These are phyloP conservation scores for Stylonectria norvegica DNA, from an alignment of 2,329 filamentous ascomycete genomes.

Conservation along the genomic window DNA sequence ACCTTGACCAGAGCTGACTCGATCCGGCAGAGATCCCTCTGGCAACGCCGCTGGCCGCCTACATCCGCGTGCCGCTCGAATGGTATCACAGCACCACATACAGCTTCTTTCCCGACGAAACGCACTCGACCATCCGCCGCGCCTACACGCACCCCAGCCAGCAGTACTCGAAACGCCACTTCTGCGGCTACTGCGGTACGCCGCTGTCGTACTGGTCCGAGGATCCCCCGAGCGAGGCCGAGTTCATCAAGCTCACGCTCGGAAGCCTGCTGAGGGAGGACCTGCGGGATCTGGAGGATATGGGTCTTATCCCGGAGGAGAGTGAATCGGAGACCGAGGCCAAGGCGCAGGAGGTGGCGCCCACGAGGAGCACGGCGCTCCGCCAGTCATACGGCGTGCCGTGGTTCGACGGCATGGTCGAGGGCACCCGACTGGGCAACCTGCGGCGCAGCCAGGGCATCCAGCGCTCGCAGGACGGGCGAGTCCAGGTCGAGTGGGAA, in stretches of 20 bases:
- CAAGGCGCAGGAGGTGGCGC: constrained; percentile 16
- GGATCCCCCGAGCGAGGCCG: constrained; percentile 63
- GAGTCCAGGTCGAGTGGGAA: constrained; percentile 74
- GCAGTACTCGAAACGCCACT: constrained; percentile 65
- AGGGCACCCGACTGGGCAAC: constrained; percentile 69
- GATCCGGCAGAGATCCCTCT: constrained; percentile 55
- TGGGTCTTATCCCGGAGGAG: constrained; percentile 64
- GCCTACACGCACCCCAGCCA: constrained; percentile 60
- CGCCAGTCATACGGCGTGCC: constrained; percentile 68
- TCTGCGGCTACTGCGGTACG: constrained; percentile 91
- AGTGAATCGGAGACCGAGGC: constrained; percentile 29
- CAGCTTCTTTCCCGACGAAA: constrained; percentile 76
- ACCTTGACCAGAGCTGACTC: no score
- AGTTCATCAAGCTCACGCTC: constrained; percentile 78
- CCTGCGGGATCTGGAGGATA: constrained; percentile 66
- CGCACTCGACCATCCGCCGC: constrained; percentile 61
- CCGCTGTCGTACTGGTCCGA: constrained; percentile 83
- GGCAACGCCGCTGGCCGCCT: constrained; percentile 72
- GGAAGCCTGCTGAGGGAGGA: constrained; percentile 71
- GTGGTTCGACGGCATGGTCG: constrained; percentile 81
- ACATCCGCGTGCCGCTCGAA: constrained; percentile 74
- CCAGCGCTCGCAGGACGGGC: constrained; percentile 56
- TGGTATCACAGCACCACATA: constrained; percentile 78
- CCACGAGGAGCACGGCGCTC: constrained; percentile 31
- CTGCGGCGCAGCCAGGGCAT: constrained; percentile 60